These are phyloP conservation scores for Candida cerambycidarum DNA, from an alignment of 805 yeast species.

Conservation along the genomic window DNA sequence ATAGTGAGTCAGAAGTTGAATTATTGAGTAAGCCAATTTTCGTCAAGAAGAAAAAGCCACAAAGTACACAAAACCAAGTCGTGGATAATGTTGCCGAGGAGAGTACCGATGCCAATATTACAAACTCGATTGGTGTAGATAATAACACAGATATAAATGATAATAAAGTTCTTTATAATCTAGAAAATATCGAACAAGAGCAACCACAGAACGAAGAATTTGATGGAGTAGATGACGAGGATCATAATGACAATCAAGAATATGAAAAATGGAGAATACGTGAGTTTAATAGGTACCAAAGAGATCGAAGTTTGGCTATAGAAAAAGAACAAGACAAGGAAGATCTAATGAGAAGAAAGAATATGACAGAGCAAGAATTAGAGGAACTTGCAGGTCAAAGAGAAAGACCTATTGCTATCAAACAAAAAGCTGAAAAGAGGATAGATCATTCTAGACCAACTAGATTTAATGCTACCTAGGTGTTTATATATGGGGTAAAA, in stretches of 20 bases:
- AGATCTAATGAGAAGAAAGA: constrained; percentile 15
- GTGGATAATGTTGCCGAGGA: no score
- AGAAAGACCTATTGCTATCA: constrained; percentile 17
- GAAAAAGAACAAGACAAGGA: constrained; percentile 27
- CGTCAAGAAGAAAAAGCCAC: constrained; percentile 9
- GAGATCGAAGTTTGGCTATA: constrained; percentile 22
- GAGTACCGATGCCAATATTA: no score
- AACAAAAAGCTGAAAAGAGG: constrained; percentile 16
- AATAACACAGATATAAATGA: background rate
- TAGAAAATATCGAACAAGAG: background rate
- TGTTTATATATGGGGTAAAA: background rate
- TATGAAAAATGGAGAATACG: constrained; percentile 30
- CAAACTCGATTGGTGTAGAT: no score
- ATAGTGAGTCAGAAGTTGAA: background rate
- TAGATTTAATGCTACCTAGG: constrained; percentile 15
- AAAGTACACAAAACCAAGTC: no score
- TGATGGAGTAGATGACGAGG: constrained; percentile 36
- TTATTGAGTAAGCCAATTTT: constrained; percentile 13
- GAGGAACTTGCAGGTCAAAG: constrained; percentile 4
- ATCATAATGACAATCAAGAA: constrained; percentile 31
- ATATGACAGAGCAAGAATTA: constrained; percentile 16
- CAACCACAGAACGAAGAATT: constrained; percentile 14
- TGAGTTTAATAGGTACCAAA: constrained; percentile 23
- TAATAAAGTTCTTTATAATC: constrained; percentile 2
- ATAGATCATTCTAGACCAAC: constrained; percentile 30